Conservation (phyloP, 1,284 basidiomycete genomes). For the Leccinum insigne region DNA sequence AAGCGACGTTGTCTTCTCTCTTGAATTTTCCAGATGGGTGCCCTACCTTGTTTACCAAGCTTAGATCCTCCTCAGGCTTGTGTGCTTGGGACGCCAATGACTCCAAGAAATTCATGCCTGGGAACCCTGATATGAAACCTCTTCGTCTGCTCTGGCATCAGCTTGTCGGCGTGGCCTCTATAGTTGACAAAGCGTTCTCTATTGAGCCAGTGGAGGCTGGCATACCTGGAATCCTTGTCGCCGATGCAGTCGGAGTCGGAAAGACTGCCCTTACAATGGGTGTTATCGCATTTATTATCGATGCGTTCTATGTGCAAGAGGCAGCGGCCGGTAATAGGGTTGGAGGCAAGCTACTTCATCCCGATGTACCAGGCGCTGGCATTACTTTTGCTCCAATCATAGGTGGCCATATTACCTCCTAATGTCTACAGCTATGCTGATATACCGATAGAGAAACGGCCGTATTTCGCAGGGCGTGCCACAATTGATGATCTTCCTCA, state of each 20-base stretch:
- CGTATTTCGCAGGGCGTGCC: conserved; percentile 2
- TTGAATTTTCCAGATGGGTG: conserved; percentile 3
- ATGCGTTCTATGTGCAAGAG: conserved; percentile 8
- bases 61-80: conserved; percentile 5
- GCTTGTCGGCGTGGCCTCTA: conserved; percentile 6
- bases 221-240: conserved; percentile 1
- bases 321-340: neutral
- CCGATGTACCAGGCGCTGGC: neutral
- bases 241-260: conserved; percentile 9
- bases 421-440: neutral
- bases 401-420: neutral
- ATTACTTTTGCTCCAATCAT: conserved; percentile 8
- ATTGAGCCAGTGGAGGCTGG: neutral
- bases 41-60: conserved; percentile 5
- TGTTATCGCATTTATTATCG: conserved; percentile 6
- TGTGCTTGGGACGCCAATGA: conserved; percentile 7
- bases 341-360: neutral
- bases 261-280: conserved; percentile 14
- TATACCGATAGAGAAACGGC: neutral
- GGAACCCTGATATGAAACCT: conserved; percentile 10
- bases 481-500: conserved; percentile 4
- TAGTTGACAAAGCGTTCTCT: conserved; percentile 1
- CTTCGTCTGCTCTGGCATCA: conserved; percentile 13
- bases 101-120: neutral
- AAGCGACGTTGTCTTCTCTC: neutral